A percentile compares a stretch with the other conserved stretches of the same genome.
These are phyloP conservation scores for Hordeum vulgare DNA, from an alignment of 176 grass and related monocot genomes.

Conservation along the genomic window MorexV3_pseudomolecules_assembly NC_058521.1:488991196-488991695, in stretches of 20 bases:
- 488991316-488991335: constrained; percentile 6
- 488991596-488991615: neutral
- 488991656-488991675: constrained; percentile 13
- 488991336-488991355: constrained; percentile 30
- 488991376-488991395: constrained; percentile 20
- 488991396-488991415: neutral
- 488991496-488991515: constrained; percentile 14
- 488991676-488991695: neutral
- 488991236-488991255: constrained; percentile 30
- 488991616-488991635: neutral
- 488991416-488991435: constrained; percentile 38
- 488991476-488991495: constrained; percentile 24
- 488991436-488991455: constrained; percentile 42
- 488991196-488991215: constrained; percentile 43
- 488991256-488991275: constrained; percentile 18
- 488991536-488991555: constrained; percentile 16
- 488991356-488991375: constrained; percentile 20
- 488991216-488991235: constrained; percentile 34
- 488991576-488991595: neutral
- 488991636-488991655: neutral
- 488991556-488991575: constrained; percentile 22
- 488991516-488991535: neutral
- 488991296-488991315: constrained; percentile 30
- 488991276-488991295: constrained; percentile 17
- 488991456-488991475: constrained; percentile 1